phyloP scores from a whole-genome alignment of 306 rosid genomes.

The Acacia crassicarpa region DNA sequence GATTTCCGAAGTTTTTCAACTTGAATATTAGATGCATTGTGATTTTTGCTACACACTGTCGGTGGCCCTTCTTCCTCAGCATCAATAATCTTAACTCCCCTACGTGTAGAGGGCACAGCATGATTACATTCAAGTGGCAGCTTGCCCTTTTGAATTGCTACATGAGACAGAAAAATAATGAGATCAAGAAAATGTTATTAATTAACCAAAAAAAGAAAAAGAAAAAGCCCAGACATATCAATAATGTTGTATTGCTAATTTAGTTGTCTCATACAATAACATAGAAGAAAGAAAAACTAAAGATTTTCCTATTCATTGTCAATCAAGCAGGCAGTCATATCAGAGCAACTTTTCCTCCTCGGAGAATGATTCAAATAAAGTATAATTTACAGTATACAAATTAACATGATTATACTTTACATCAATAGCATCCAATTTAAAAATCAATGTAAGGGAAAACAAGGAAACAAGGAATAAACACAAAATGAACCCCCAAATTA shows the following conservation, averaged over 20 bases:
- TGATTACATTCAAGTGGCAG: slow-evolving; percentile 41
- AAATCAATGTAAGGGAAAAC: not conserved
- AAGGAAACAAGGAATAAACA: slow-evolving; percentile 1
- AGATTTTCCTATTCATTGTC: not conserved
- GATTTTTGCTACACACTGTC: slow-evolving; percentile 13
- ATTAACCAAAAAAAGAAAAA: not conserved
- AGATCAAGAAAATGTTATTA: not conserved
- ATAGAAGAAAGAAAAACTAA: not conserved
- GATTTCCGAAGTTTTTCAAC: slow-evolving; percentile 58
- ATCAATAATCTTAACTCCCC: slow-evolving; percentile 53
- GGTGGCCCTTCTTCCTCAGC: slow-evolving; percentile 37
- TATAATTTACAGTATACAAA: not conserved
- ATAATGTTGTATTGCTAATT: not conserved
- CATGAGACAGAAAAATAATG: not conserved
- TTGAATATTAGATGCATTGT: slow-evolving; percentile 40
- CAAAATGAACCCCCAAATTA: not conserved
- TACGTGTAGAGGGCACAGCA: slow-evolving; percentile 33
- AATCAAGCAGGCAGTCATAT: slow-evolving; percentile 1
- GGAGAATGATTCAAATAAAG: not conserved
- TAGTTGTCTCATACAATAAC: too few relatives aligned
- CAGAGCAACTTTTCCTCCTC: not conserved
- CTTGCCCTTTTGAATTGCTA: slow-evolving; percentile 40
- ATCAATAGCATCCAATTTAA: not conserved
- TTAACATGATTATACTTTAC: not conserved
- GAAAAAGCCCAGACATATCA: slow-evolving; percentile 7